Conservation (phyloP, 2,329 filamentous ascomycete genomes). For the Cytospora schulzeri region DNA sequence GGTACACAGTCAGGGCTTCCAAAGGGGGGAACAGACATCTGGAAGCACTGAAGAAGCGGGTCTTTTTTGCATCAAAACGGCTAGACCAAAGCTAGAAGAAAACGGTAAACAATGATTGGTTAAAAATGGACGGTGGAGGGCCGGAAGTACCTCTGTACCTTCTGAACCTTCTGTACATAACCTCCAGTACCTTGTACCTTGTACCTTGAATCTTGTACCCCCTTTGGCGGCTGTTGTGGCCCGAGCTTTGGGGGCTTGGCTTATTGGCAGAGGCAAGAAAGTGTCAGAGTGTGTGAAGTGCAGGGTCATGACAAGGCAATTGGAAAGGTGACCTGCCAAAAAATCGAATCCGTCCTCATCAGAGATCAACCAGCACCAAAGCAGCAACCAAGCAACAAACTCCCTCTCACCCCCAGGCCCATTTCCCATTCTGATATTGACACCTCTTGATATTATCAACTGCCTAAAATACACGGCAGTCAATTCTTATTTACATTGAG, state of each 20-base stretch:
- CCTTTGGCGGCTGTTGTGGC: background rate
- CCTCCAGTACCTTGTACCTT: background rate
- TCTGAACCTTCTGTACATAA: too few species aligned
- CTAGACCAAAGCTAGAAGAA: constrained; percentile 19
- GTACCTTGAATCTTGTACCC: background rate
- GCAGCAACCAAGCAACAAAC: constrained; percentile 2
- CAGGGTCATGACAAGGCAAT: background rate
- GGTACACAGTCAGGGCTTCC: too few species aligned
- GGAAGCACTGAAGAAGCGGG: background rate
- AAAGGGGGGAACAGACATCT: too few species aligned
- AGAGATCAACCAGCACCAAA: background rate
- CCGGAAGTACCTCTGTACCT: constrained; percentile 13
- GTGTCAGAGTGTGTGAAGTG: background rate
- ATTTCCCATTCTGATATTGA: constrained; percentile 28
- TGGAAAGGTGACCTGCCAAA: constrained; percentile 3
- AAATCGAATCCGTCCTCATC: constrained; percentile 26
- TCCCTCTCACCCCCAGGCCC: background rate
- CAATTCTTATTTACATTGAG: background rate
- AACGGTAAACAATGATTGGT: constrained; percentile 27
- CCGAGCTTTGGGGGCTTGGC: constrained; percentile 11
- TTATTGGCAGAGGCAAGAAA: constrained; percentile 3
- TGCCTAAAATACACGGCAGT: constrained; percentile 8
- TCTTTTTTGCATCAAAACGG: background rate
- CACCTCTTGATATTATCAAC: constrained; percentile 14
- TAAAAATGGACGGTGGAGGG: background rate